Conservation (phyloP, 768 basidiomycete genomes). For the Boletus subcaerulescens region DNA sequence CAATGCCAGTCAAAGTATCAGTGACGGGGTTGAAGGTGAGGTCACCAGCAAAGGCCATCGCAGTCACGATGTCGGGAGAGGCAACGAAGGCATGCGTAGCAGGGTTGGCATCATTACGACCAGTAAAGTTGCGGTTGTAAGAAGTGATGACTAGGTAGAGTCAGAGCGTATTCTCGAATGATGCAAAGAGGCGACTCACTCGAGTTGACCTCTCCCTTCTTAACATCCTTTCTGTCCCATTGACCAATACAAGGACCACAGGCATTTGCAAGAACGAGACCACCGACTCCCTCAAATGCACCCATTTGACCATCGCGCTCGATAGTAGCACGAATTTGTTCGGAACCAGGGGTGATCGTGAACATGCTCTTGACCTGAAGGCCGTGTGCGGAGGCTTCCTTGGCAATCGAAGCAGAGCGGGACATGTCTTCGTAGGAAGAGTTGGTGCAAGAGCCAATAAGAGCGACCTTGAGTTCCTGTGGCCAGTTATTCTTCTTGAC, state of each 20-base stretch:
- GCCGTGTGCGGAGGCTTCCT: slow-evolving; percentile 85
- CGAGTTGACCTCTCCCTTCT: slow-evolving; percentile 96
- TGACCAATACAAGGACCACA: slow-evolving; percentile 99
- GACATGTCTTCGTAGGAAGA: slow-evolving; percentile 99
- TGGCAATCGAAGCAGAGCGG: slow-evolving; percentile 91
- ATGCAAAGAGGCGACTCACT: slow-evolving; percentile 50
- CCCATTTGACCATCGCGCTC: slow-evolving; percentile 92
- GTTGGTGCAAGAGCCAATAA: slow-evolving; percentile 99
- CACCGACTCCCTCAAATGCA: slow-evolving; percentile 84
- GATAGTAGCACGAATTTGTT: slow-evolving; percentile 98
- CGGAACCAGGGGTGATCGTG: slow-evolving; percentile 97
- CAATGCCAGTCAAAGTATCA: slow-evolving; percentile 80
- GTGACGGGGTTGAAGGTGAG: slow-evolving; percentile 97
- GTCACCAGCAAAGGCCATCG: slow-evolving; percentile 90
- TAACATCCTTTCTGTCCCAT: slow-evolving; percentile 96
- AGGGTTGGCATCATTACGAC: slow-evolving; percentile 99
- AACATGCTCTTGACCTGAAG: slow-evolving; percentile 88
- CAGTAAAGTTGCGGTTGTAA: slow-evolving; percentile 99
- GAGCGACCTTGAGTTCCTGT: slow-evolving; percentile 91
- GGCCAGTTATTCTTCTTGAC: slow-evolving; percentile 98
- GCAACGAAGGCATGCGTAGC: slow-evolving; percentile 97
- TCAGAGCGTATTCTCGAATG: background rate
- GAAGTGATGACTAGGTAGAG: slow-evolving; percentile 81
- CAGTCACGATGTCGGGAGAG: slow-evolving; percentile 93
- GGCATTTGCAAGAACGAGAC: slow-evolving; percentile 94